Base-by-base conservation (phyloP, 139 green algal genomes). In the Chlorella vulgaris region DNA sequence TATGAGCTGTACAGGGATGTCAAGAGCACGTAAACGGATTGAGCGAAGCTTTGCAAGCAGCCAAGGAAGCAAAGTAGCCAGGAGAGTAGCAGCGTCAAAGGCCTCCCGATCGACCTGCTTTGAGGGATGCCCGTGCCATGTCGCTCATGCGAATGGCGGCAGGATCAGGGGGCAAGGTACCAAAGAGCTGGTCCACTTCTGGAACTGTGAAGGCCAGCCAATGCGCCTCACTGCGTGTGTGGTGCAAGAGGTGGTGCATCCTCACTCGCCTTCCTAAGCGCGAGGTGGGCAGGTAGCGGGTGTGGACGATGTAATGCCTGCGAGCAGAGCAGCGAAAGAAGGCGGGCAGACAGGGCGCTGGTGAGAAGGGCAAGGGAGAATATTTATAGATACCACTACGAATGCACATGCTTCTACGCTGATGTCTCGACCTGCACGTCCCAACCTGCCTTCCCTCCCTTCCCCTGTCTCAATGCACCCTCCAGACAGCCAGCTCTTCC, bases 181-280 rank as follows among this genome's bases (percentile, higher is more conserved):
- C 73, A 79, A 79, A 79, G 24, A 79, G 36, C 19, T 50, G n/a
- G 26, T 79, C 73, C 51, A 79, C 73, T 26, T 51, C n/a, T 5
- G 51, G 73, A 50, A 68, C 73, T 0, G 39, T 68, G 36, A 79
- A 79, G 33, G 73, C 73, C 24, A 79, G 73, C 73, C 73, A 79
- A 35, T 79, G 38, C 19, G 33, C 73, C 53, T 79, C 73, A 35
- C 68, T 51, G 7, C 36, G 35, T 22, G 73, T 79, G 73, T 79
- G 73, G 73, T 79, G 73, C 73, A 79, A 53, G 51, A 79, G 50
- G 73, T 79, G 73, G 73, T 79, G 73, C 73, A 79, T 79, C 51
- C 73, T 50, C 26, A 79, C 68, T 6, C 31, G 35, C 73, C 68
- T 79, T 19, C 53, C 73, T 35, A 63, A 26, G 19, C 36, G 36